Conservation (phyloP, 2,329 filamentous ascomycete genomes). For the Colletotrichum sp. region DNA sequence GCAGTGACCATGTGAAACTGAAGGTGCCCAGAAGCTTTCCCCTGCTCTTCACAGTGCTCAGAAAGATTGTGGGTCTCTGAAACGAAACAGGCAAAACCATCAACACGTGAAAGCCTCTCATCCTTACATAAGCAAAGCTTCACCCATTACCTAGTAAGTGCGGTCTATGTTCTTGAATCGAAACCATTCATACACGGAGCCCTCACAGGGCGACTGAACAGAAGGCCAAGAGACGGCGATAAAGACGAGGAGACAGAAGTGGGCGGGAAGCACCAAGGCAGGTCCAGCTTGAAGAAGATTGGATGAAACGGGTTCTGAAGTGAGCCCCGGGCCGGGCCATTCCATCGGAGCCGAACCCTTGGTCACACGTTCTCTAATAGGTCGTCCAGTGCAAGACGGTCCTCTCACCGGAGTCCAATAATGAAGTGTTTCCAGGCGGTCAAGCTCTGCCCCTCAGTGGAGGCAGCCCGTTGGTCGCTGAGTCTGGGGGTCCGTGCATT, state of each 20-base stretch:
- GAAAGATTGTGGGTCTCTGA: background rate
- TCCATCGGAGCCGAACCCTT: background rate
- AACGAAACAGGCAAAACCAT: background rate
- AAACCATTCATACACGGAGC: background rate
- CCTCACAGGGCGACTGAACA: background rate
- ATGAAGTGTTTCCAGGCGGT: background rate
- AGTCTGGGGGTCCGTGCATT: background rate
- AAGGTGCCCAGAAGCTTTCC: background rate
- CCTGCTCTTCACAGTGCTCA: background rate
- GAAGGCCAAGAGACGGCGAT: background rate
- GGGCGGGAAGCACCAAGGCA: background rate
- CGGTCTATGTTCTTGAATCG: background rate
- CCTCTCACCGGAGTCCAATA: background rate
- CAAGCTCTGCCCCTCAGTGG: constrained; percentile 4
- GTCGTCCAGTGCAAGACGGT: background rate
- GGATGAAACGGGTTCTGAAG: constrained; percentile 1
- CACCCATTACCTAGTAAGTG: background rate
- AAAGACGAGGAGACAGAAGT: background rate
- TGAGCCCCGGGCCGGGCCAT: background rate
- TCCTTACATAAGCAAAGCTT: background rate
- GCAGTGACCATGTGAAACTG: background rate
- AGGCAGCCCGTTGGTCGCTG: background rate
- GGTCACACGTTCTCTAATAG: background rate
- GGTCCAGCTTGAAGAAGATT: background rate
- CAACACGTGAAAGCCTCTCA: constrained; percentile 4